A percentile compares a stretch with the other conserved stretches of the same genome.
These are phyloP conservation scores for Crithidia sp. DNA, from an alignment of 208 protist genomes.

Conservation along the genomic window DNA sequence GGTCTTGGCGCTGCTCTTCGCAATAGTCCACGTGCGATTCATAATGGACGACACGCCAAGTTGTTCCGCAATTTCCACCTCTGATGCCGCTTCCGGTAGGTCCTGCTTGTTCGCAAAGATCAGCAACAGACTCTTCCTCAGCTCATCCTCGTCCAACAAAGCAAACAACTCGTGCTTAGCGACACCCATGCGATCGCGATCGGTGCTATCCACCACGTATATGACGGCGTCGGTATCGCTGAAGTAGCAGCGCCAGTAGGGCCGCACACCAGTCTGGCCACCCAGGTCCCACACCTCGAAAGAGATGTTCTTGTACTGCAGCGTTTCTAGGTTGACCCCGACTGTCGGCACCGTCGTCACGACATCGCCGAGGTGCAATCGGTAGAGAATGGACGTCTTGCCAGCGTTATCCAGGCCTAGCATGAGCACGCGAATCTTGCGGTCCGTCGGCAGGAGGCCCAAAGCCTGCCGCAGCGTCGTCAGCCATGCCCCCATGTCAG, in stretches of 20 bases:
- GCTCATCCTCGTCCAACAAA: conserved; percentile 89
- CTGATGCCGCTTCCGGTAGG: conserved; percentile 66
- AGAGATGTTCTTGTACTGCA: conserved; percentile 98
- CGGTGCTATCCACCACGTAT: conserved; percentile 95
- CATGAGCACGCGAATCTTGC: conserved; percentile 94
- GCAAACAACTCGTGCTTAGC: conserved; percentile 89
- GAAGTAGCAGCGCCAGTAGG: conserved; percentile 98
- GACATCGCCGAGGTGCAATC: conserved; percentile 97
- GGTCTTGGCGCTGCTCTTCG: conserved; percentile 93
- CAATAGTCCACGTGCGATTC: conserved; percentile 94
- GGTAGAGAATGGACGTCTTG: conserved; percentile 99
- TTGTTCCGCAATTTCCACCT: conserved; percentile 72
- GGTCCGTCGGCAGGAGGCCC: conserved; percentile 74
- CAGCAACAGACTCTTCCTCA: conserved; percentile 88
- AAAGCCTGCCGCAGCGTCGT: conserved; percentile 50
- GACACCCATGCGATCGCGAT: conserved; percentile 91
- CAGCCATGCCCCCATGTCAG: conserved; percentile 72
- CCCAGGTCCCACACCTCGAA: conserved; percentile 99
- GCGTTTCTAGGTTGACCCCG: conserved; percentile 97
- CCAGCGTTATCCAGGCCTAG: conserved; percentile 96
- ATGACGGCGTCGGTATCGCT: conserved; percentile 95
- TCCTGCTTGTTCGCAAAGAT: conserved; percentile 98
- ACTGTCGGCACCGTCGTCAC: conserved; percentile 98
- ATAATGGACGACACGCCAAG: conserved; percentile 86
- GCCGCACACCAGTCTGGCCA: conserved; percentile 96